phyloP scores from a whole-genome alignment of 495 filamentous ascomycete species.

The Trichoderma gamsii region DNA sequence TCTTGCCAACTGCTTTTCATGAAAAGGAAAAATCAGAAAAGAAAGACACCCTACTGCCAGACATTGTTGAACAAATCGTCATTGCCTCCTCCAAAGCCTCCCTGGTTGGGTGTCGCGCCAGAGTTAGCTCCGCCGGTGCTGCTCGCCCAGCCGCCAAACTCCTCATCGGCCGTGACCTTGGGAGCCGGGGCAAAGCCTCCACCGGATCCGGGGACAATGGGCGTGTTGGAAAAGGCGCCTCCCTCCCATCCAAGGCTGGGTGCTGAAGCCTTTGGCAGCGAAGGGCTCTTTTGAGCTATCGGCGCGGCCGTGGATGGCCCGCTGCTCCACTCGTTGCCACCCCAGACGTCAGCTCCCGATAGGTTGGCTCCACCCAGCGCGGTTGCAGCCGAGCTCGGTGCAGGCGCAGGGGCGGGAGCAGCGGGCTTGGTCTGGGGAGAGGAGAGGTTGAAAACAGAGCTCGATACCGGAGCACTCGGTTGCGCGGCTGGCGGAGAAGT shows the following conservation, averaged over 20 bases:
- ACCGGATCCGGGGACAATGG: conserved; percentile 45
- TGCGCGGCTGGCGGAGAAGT: conserved; percentile 36
- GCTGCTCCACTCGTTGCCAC: conserved; percentile 52
- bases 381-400: conserved; percentile 30
- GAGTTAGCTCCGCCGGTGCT: conserved; percentile 40
- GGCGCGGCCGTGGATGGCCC: conserved; percentile 35
- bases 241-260: conserved; percentile 53
- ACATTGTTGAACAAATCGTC: conserved; percentile 95
- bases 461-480: conserved; percentile 32
- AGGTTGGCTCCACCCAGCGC: conserved; percentile 30
- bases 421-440: conserved; percentile 42
- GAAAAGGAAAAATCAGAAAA: not conserved
- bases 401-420: conserved; percentile 33
- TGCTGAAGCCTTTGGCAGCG: conserved; percentile 30
- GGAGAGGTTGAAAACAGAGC: conserved; percentile 79
- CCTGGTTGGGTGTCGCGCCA: conserved; percentile 28
- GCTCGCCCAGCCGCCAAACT: conserved; percentile 91
- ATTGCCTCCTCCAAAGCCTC: conserved; percentile 55
- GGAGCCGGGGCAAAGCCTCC: conserved; percentile 49
- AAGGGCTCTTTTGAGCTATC: conserved; percentile 22
- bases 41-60: conserved; percentile 56
- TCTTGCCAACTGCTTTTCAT: not conserved
- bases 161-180: conserved; percentile 74
- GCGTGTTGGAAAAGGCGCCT: conserved; percentile 43
- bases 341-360: conserved; percentile 42